Base-by-base conservation (phyloP, 1,284 basidiomycete genomes). In the Xerocomus nothofagi region DNA sequence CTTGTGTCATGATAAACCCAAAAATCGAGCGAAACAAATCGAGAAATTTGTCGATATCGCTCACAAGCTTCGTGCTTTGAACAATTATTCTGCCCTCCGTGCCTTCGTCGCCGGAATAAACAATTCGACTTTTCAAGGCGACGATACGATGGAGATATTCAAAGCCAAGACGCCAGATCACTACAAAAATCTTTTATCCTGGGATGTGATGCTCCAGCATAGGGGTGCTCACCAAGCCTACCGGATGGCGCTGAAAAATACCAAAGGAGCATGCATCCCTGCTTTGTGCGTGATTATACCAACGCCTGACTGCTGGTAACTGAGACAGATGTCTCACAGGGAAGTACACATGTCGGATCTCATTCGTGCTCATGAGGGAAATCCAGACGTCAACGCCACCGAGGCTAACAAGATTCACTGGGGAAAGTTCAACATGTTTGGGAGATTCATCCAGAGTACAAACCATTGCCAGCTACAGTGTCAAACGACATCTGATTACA, bases 401-500 rank as follows among this genome's bases (percentile, higher is more conserved):
- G 82, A 88, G 58, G 70, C 78, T 6, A 70, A 63, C 29, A 84
- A 83, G 66, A 86, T 91, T 41, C 88, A 91, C 58, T 91, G 88
- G 88, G 88, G 84, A 20, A 91, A 91, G 67, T 91, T 85, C 68
- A 89, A 86, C 60, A 84, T 91, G 82, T 85, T 91, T 73, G 89
- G 86, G 27, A 76, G 79, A 50, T 89, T 90, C 62, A 82, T 91
- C 53, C 78, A 78, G 47, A 80, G 75, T 51, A 86, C 86, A 8
- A 77, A 76, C 0, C 79, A 84, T 57, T 88, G 82, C 56, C 88
- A 91, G 67, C 69, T 78, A n/a, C 82, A 86, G 53, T 91, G 86
- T 60, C 76, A 76, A 41, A 75, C 70, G 43, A 75, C 78, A 2
- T 68, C 65, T 31, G 82, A 83, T 34, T 88, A 88, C 58, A 71